Evolutionary conservation across 1,284 basidiomycete species (phyloP).

Genomic region (Tremellales sp.): DNA sequence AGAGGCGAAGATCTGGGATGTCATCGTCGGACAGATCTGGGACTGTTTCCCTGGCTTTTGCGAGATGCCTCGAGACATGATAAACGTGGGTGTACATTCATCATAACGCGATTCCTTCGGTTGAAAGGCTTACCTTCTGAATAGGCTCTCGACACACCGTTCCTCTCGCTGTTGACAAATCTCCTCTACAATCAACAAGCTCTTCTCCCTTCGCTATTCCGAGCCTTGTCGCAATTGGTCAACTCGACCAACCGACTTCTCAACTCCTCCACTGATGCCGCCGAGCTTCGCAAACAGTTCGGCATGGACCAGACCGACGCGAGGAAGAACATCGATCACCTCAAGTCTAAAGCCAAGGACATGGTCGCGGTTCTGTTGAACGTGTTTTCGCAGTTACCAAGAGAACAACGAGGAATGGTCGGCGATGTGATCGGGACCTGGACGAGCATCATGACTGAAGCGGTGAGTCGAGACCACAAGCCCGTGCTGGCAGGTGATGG

Average conservation of each 20-base stretch:
- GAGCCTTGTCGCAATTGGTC: constrained; percentile 73
- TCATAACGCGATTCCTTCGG: not conserved
- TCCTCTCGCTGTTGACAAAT: constrained; percentile 84
- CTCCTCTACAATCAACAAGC: constrained; percentile 83
- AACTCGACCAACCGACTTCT: constrained; percentile 56
- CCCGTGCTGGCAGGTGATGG: not conserved
- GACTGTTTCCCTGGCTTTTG: constrained; percentile 59
- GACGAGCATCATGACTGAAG: constrained; percentile 70
- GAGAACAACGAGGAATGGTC: constrained; percentile 74
- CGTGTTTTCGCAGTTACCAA: constrained; percentile 79
- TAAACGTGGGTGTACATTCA: constrained; percentile 26
- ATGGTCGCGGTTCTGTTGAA: constrained; percentile 96
- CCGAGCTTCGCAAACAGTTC: constrained; percentile 53
- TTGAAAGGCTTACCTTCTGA: constrained; percentile 1
- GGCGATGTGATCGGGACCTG: constrained; percentile 86
- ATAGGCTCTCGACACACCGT: constrained; percentile 66
- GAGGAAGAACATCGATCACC: constrained; percentile 64
- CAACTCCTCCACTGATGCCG: constrained; percentile 50
- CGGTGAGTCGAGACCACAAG: constrained; percentile 51
- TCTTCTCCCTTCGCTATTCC: constrained; percentile 76
- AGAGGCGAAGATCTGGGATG: constrained; percentile 91
- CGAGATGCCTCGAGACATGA: constrained; percentile 79
- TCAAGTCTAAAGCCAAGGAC: constrained; percentile 77
- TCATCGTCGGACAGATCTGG: constrained; percentile 91
- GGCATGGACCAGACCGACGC: constrained; percentile 60